Conservation (phyloP, 345 rosid genomes). For the Lepidium sativum region DNA sequence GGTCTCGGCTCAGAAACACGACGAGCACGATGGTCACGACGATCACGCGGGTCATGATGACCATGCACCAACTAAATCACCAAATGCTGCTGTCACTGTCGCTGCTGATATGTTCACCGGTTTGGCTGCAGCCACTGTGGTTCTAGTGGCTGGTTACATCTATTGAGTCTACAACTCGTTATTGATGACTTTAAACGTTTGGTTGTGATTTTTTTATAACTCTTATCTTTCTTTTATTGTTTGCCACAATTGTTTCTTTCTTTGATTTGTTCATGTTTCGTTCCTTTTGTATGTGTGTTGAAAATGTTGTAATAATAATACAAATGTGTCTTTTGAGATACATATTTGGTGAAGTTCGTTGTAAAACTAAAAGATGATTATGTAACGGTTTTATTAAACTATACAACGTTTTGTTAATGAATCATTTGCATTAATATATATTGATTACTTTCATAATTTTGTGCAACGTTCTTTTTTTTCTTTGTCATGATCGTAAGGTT, state of each 20-base stretch:
- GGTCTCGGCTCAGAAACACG: constrained; percentile 1
- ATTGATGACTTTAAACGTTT: neutral
- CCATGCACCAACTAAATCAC: neutral
- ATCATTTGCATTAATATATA: no score
- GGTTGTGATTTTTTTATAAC: neutral
- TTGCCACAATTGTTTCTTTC: neutral
- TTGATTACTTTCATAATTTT: no score
- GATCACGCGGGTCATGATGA: neutral
- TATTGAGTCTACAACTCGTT: neutral
- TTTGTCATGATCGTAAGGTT: no score
- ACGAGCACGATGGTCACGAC: neutral
- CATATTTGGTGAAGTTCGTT: neutral
- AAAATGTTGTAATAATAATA: neutral
- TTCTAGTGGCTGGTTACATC: constrained; percentile 10
- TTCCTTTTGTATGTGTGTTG: neutral
- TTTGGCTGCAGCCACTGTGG: neutral
- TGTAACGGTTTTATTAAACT: no score
- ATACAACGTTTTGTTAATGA: no score
- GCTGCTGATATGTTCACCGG: constrained; percentile 4
- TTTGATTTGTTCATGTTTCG: neutral
- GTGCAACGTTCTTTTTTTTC: no score
- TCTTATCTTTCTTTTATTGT: neutral
- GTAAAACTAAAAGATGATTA: no score
- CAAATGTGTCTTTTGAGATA: neutral
- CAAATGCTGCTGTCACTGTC: neutral